Base-by-base conservation (phyloP, 2,329 filamentous ascomycete genomes). In the Trichoderma polysporum region DNA sequence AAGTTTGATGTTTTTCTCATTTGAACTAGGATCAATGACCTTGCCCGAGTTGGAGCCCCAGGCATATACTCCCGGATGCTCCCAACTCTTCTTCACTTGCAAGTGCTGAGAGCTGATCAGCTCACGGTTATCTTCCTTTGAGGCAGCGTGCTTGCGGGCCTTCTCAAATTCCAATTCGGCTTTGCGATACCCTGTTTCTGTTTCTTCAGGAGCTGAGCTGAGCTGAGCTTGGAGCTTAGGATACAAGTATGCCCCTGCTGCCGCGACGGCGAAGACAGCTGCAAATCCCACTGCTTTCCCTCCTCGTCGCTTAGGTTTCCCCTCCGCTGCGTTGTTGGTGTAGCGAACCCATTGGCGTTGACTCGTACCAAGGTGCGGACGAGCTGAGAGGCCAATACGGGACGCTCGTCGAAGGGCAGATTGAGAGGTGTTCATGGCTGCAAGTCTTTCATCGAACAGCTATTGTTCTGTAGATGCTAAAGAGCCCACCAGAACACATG, bases 21-120 rank as follows among this genome's bases (percentile, higher is more conserved):
- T 85, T 9, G 91, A 94, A 69, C 91, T 89, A 1, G 94, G 93
- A 49, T 94, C 93, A 41, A 91, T 92, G n/a, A 97, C 94, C 72
- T 86, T 86, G 68, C 93, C 92, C 17, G 83, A 82, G 74, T 99
- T 99, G 19, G 91, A 93, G 0, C 95, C 95, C 94, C 95, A 99
- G 5, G 91, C 88, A 79, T 97, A 98, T 0, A 98, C 91, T 2
- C 94, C 95, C 0, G 95, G 94, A 68, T 91, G 89, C 78, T 88
- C 87, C 84, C 86, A 88, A 78, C 92, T 96, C 75, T 87, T 88
- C 80, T 91, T 93, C 67, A 97, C 91, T 80, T 97, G 94, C 6
- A 92, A 80, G 79, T 97, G 93, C 76, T 97, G 92, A 12, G 91
- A 92, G 75, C 91, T 94, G 72, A 97, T 88, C 66, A 91, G 79